Base-by-base conservation (phyloP, 176 grass and related monocot species). In the Carex pumila region DNA sequence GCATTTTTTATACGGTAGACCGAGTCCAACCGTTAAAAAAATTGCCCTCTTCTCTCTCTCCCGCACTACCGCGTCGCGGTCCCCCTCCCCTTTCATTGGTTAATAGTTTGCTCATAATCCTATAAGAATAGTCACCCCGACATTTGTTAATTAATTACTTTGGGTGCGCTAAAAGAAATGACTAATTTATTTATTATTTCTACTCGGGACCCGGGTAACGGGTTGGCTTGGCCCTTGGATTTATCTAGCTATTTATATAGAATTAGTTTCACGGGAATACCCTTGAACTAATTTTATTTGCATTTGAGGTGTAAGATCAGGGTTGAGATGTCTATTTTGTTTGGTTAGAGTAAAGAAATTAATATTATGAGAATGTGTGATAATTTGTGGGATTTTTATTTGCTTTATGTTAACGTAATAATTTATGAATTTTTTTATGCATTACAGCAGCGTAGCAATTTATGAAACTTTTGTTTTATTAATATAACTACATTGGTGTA, bases 21-120 rank as follows among this genome's bases (percentile, higher is more conserved):
- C 81, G 34, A 1, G 81, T 83, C 81, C 34, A 83, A 13, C 15
- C 13, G 6, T n/a, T 52, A 50, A 65, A 43, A 39, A 37, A 49
- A 21, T 71, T 11, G 1, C 0, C 2, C 31, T 9, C 3, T 9
- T 47, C 22, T 69, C 43, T 83, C 81, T 32, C 21, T 30, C 39
- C 63, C 80, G 80, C 41, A 67, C 61, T 83, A 83, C 80, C 80
- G 80, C 34, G 80, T 82, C 80, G 11, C 80, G 80, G 80, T 82
- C 12, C 17, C 30, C 39, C 3, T 3, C 5, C 34, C 9, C 57
- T 14, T 36, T 41, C 18, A 81, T 25, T 62, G 81, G 81, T 49
- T 49, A 12, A n/a, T 15, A 30, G 54, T 81, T 58, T 32, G 32
- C 62, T 69, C 81, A 12, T 81, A 29, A 45, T 49, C 37, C 25